Conservation (phyloP, 1,139 yeast species). For the Lodderomyces margitis region DNA sequence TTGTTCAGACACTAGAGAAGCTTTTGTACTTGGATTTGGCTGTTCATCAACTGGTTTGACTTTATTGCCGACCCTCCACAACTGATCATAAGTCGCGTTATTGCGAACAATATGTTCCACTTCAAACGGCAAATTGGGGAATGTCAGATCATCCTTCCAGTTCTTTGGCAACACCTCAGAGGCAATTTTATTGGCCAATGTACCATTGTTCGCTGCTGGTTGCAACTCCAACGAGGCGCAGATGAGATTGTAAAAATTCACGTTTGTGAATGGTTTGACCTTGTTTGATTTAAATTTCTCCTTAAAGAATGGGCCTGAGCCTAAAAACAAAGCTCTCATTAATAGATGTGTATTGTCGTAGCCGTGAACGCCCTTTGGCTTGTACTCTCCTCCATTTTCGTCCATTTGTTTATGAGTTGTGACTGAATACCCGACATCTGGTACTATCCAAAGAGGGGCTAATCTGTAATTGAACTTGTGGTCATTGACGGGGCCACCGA, state of each 20-base stretch:
- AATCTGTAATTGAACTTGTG: slow-evolving; percentile 56
- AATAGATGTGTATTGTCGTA: slow-evolving; percentile 72
- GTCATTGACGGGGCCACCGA: slow-evolving; percentile 50
- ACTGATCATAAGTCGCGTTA: slow-evolving; percentile 52
- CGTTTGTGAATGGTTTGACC: slow-evolving; percentile 67
- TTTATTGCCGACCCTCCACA: slow-evolving; percentile 31
- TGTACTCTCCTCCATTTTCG: slow-evolving; percentile 47
- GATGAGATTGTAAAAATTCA: slow-evolving; percentile 69
- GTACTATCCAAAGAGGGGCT: slow-evolving; percentile 85
- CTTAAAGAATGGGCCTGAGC: slow-evolving; percentile 74
- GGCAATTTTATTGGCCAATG: slow-evolving; percentile 25
- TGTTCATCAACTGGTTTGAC: neutral
- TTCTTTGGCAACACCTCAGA: slow-evolving; percentile 37
- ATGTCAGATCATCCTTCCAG: slow-evolving; percentile 55
- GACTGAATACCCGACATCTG: slow-evolving; percentile 77
- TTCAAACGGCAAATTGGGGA: slow-evolving; percentile 59
- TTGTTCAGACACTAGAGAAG: slow-evolving; percentile 29
- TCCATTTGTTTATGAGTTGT: slow-evolving; percentile 61
- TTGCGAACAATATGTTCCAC: slow-evolving; percentile 42
- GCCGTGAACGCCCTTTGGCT: slow-evolving; percentile 81
- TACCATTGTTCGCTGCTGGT: slow-evolving; percentile 65
- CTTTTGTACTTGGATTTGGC: slow-evolving; percentile 24
- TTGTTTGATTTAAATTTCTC: slow-evolving; percentile 25
- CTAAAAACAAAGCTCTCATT: slow-evolving; percentile 83
- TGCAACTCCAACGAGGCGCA: slow-evolving; percentile 63